Evolutionary conservation across 805 yeast genomes (phyloP), one percentile per base, ranked within the genome.

Genomic region (Sungouiella blattae): DNA sequence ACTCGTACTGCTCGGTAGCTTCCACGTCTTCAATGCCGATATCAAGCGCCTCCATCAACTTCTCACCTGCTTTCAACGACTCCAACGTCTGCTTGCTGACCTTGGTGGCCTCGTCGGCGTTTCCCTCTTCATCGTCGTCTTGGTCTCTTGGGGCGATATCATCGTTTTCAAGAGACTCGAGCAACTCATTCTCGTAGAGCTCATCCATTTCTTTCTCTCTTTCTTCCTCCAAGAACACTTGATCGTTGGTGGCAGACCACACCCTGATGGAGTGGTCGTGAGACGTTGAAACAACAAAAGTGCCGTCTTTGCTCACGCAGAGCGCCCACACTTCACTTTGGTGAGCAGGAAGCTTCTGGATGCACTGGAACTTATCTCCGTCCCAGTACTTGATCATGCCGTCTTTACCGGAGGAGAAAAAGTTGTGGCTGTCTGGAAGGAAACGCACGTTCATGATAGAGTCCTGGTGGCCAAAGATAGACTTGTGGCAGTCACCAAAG

Each of bases 401-500:
- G 61, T 93, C 99, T 55, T 93, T 93, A 22, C 91, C 82, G 39
- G 87, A 80, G 37, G 95, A 82, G 64, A 93, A 85, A 60, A 93
- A 89, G 58, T 89, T 78, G 57, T 91, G 96, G 11, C 85, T 72
- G n/a, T 78, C 80, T 2, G 94, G 91, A 33, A 88, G 71, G 53
- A 93, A 93, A 41, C 69, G 75, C 20, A 91, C 95, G 44, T 75
- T 73, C 95, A 91, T 87, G 40, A 93, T 86, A 3, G 96, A 83
- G 58, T 93, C 99, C 53, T 88, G 95, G 58, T 93, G 99, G 1
- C 95, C 99, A 59, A 93, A 93, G 18, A 93, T 78, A 2, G 98
- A 91, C 57, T 83, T 84, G 61, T 93, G 98, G 69, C 98, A 93
- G 62, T 93, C 99, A 62, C 99, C 99, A 62, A 93, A 93, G 59